phyloP scores from a whole-genome alignment of 2,329 filamentous ascomycete species.

The Diaporthe sp. region DNA sequence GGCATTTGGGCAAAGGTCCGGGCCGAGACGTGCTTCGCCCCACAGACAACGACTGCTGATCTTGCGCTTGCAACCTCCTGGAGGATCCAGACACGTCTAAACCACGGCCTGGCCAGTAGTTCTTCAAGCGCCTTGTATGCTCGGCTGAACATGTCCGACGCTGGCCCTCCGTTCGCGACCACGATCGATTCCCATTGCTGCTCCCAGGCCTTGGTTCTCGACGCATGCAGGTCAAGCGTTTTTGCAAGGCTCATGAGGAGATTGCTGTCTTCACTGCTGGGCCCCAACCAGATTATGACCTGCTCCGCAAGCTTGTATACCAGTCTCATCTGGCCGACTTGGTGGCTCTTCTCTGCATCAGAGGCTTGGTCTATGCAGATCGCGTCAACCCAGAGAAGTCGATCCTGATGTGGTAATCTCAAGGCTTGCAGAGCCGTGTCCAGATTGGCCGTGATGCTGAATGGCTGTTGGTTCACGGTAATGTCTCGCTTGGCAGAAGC shows the following conservation, averaged over 20 bases:
- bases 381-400: conserved; percentile 29
- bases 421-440: conserved; percentile 10
- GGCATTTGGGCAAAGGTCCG: conserved; percentile 21
- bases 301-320: conserved; percentile 39
- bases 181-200: conserved; percentile 18
- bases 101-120: conserved; percentile 22
- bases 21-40: neutral
- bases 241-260: conserved; percentile 10
- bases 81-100: conserved; percentile 40
- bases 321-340: conserved; percentile 41
- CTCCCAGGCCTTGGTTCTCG: conserved; percentile 7
- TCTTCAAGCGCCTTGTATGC: neutral
- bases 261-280: neutral
- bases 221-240: conserved; percentile 8
- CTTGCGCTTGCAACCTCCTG: conserved; percentile 30
- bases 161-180: conserved; percentile 13
- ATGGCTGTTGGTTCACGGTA: conserved; percentile 4
- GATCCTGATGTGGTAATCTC: conserved; percentile 9
- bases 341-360: conserved; percentile 39
- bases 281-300: conserved; percentile 43
- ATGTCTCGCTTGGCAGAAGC: neutral
- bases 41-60: conserved; percentile 8
- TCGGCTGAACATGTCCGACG: neutral
- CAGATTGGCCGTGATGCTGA: conserved; percentile 18
- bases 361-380: conserved; percentile 40